A percentile compares a stretch with the other conserved stretches of the same genome.
phyloP scores from a whole-genome alignment of 768 basidiomycete genomes.

The Russula dissimulans region DNA sequence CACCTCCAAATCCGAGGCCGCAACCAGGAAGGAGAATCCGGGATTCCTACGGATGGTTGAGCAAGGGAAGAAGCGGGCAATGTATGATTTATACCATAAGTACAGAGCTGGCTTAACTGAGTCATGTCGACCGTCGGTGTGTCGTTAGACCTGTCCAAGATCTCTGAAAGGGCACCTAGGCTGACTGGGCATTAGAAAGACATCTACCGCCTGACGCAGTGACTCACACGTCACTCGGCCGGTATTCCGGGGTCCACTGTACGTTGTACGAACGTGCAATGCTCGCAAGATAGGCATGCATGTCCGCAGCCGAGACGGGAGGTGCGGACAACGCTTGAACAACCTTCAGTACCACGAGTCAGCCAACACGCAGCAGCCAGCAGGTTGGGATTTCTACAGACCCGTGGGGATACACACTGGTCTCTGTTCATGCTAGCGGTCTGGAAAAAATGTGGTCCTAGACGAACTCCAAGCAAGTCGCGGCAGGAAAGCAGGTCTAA shows the following conservation, averaged over 20 bases:
- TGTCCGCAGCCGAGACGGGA: conserved; percentile 44
- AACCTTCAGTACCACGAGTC: conserved; percentile 29
- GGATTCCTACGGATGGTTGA: conserved; percentile 42
- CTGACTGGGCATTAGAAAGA: conserved; percentile 28
- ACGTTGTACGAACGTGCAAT: conserved; percentile 47
- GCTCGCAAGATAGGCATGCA: conserved; percentile 46
- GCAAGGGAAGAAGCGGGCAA: conserved; percentile 3
- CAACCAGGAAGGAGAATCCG: conserved; percentile 66
- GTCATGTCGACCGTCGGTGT: conserved; percentile 46
- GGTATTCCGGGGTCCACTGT: conserved; percentile 53
- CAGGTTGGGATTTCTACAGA: conserved; percentile 18
- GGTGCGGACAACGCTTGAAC: conserved; percentile 43
- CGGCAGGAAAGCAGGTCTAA: conserved; percentile 52
- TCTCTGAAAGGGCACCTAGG: conserved; percentile 47
- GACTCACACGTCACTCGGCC: conserved; percentile 53
- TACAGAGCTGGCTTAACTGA: conserved; percentile 47
- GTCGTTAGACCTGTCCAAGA: conserved; percentile 41
- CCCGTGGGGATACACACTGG: conserved; percentile 45
- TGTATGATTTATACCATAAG: conserved; percentile 42
- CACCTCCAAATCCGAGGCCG: conserved; percentile 74
- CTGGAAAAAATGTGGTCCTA: conserved; percentile 49
- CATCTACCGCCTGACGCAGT: background rate
- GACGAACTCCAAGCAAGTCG: conserved; percentile 43
- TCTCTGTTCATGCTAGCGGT: conserved; percentile 44
- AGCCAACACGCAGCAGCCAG: background rate